These are phyloP conservation scores for Phytophthora meadii DNA, from an alignment of 352 stramenopile species.

Conservation along the genomic window DNA sequence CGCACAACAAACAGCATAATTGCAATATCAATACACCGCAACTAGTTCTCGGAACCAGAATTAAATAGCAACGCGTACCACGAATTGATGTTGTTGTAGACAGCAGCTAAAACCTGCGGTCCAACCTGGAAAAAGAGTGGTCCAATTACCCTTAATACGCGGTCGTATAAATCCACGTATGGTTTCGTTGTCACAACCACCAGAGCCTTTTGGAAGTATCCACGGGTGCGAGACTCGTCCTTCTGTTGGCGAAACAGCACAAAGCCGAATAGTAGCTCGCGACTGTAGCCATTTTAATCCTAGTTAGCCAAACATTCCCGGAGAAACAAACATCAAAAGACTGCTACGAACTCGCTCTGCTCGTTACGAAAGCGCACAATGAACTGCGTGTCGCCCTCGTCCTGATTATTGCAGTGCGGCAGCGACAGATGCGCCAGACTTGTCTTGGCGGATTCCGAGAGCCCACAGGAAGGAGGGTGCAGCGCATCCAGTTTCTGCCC, in stretches of 20 bases:
- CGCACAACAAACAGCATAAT: neutral
- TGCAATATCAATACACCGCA: conserved; percentile 1
- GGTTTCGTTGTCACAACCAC: conserved; percentile 77
- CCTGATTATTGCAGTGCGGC: conserved; percentile 88
- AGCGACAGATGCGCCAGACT: conserved; percentile 82
- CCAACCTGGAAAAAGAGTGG: conserved; percentile 85
- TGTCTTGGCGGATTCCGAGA: conserved; percentile 62
- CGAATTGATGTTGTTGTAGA: conserved; percentile 75
- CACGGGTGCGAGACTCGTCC: conserved; percentile 66
- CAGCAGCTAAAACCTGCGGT: conserved; percentile 64
- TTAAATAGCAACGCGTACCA: conserved; percentile 44
- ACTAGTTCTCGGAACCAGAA: neutral
- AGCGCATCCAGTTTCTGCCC: conserved; percentile 77
- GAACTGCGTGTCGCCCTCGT: conserved; percentile 89
- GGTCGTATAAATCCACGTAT: conserved; percentile 83
- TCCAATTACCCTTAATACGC: conserved; percentile 68
- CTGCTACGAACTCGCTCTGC: conserved; percentile 40
- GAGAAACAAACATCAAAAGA: neutral
- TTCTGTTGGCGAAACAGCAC: conserved; percentile 88
- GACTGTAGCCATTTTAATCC: conserved; percentile 25
- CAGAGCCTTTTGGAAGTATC: conserved; percentile 88
- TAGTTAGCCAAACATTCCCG: conserved; percentile 6
- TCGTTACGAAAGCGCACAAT: conserved; percentile 69
- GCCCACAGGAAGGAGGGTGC: conserved; percentile 49
- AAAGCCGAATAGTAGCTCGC: conserved; percentile 77